Evolutionary conservation across 805 yeast genomes (phyloP), one percentile per base, ranked within the genome.

Genomic region (Maudiozyma barnettii): DNA sequence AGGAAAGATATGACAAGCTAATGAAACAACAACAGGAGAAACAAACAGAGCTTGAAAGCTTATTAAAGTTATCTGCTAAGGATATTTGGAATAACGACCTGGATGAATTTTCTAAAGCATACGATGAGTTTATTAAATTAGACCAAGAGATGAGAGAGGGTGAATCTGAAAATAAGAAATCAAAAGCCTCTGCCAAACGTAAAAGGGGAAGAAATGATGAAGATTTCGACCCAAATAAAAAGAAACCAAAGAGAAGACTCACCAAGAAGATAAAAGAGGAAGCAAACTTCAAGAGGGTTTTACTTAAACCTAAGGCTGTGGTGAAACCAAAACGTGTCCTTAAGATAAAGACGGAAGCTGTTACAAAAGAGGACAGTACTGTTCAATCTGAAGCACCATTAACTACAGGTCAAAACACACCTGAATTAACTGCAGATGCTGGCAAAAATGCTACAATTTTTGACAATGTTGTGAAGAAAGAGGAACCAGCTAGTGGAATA

Each of bases 31-130:
- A 79, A 51, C 86, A 79, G 48, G 82, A 71, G 22, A 83, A 81
- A 58, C 91, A 88, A 61, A 70, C 64, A 12, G 95, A 86, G 60
- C 73, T 91, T 56, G 82, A 78, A 41, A 62, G 59, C 0, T 71
- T 93, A 54, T 74, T 89, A 55, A 74, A 76, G 46, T 72, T 79
- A 58, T 71, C 84, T 12, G 89, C 96, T 14, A 87, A 86, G 63
- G 97, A 90, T 63, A 69, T 93, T 47, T 93, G 99, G 99, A 75
- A 70, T 49, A 73, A 65, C 41, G 99, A 93, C 63, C 72, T 93
- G 54, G 95, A 88, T 48, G 81, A 68, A 0, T 91, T 93, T 64
- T 59, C 77, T 49, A 70, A 55, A 8, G 75, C 74, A 10, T 93
- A 91, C 82, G 74, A 80, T 1, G 68, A 74, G 48, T 89, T 86